phyloP scores from a whole-genome alignment of 73 alveolate genomes.

The Paramecium biaurelia region DNA sequence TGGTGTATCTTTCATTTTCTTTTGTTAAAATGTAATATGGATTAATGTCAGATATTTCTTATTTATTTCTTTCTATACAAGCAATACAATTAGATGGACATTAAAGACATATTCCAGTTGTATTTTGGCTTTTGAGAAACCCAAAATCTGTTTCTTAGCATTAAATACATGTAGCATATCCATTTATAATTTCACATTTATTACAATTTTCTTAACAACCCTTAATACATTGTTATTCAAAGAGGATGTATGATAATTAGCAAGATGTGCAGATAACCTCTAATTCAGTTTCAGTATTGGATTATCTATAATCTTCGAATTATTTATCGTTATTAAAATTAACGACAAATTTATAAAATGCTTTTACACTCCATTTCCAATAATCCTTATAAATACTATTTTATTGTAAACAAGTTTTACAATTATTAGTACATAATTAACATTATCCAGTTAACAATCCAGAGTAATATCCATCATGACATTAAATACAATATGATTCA shows the following conservation, averaged over 20 bases:
- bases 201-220: neutral
- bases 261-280: conserved; percentile 12
- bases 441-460: neutral
- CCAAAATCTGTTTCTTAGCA: neutral
- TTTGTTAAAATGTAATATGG: neutral
- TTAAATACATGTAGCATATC: neutral
- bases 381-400: neutral
- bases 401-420: neutral
- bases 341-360: neutral
- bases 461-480: neutral
- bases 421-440: neutral
- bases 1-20: neutral
- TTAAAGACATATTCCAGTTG: neutral
- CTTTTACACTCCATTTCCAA: neutral
- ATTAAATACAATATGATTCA: neutral
- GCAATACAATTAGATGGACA: neutral
- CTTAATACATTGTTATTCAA: neutral
- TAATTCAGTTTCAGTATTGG: neutral
- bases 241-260: neutral
- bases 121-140: neutral
- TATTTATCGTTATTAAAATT: neutral
- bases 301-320: neutral
- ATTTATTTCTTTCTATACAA: neutral
- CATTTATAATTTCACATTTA: neutral
- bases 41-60: neutral